Base-by-base conservation (phyloP, 1,284 basidiomycete species). In the Ceratobasidium theobromae region DNA sequence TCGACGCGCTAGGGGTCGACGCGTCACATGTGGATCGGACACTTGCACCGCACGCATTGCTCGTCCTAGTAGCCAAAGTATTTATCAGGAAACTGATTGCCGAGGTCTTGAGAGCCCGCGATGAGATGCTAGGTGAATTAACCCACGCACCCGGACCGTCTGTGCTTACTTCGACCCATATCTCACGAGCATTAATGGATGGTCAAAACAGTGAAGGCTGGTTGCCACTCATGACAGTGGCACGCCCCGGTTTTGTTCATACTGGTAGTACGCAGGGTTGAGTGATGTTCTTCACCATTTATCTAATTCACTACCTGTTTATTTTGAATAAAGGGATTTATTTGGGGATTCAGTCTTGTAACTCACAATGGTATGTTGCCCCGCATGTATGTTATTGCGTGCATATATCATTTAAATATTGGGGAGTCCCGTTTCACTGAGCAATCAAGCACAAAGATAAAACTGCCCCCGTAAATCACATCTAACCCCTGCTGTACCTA, bases 11-110 rank as follows among this genome's bases (percentile, higher is more conserved):
- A 11, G 60, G 60, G n/a, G 38, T 64, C 3, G 60, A 64, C 21
- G 40, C 48, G 12, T 45, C 60, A 1, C 49, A 64, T 32, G 60
- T 64, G 60, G 60, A 64, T 43, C 60, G 60, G 16, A 64, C 60
- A 6, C 23, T 64, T 23, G 35, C 60, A 4, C 60, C 60, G 38
- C 60, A 64, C 25, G 60, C 60, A 25, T 45, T 64, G 18, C 49
- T 64, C n/a, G 49, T 49, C 35, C 60, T 64, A n/a, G 49, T 64
- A 21, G 60, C 60, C 18, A 32, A 64, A 45, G 40, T 64, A 14
- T 64, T 64, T 33, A 53, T 64, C 28, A 64, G 53, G 21, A 33
- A 49, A n/a, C 38, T 53, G 6, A 38, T 40, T 43, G 33, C 35
- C 6, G 60, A 64, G 25, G 49, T 38, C 4, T 21, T 64, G 38